Evolutionary conservation across 2,329 filamentous ascomycete genomes (phyloP).

Genomic region (Parastagonospora avenae): DNA sequence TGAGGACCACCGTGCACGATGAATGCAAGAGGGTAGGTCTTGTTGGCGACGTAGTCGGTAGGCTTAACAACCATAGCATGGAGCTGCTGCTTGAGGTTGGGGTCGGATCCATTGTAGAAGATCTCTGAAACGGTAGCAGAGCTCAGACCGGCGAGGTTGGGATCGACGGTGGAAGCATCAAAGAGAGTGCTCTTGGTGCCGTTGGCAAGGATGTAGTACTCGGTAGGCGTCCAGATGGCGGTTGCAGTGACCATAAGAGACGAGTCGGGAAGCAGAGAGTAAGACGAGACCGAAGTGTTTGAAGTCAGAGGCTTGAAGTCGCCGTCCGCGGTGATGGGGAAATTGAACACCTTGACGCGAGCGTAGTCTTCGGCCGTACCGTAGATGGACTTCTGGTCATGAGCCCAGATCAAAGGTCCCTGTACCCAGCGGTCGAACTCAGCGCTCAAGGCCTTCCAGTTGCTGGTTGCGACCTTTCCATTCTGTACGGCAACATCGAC

Average conservation of each 20-base stretch:
- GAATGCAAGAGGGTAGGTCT: constrained; percentile 79
- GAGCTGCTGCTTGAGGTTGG: constrained; percentile 59
- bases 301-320: constrained; percentile 54
- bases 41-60: constrained; percentile 66
- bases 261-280: constrained; percentile 65
- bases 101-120: constrained; percentile 69
- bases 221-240: constrained; percentile 39
- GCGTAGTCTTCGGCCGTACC: constrained; percentile 43
- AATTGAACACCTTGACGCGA: constrained; percentile 59
- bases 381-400: constrained; percentile 39
- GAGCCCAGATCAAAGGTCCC: constrained; percentile 36
- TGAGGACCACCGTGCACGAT: constrained; percentile 85
- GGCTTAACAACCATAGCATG: constrained; percentile 72
- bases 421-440: constrained; percentile 39
- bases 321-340: constrained; percentile 63
- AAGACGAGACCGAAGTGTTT: constrained; percentile 40
- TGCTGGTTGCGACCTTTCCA: constrained; percentile 28
- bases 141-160: constrained; percentile 69
- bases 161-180: constrained; percentile 68
- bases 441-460: constrained; percentile 37
- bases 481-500: constrained; percentile 32
- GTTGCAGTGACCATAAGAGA: constrained; percentile 51
- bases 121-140: constrained; percentile 69
- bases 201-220: constrained; percentile 35
- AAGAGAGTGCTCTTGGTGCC: constrained; percentile 51